phyloP scores from a whole-genome alignment of 257 asterid genomes.

The Rubia yunnanensis region DNA sequence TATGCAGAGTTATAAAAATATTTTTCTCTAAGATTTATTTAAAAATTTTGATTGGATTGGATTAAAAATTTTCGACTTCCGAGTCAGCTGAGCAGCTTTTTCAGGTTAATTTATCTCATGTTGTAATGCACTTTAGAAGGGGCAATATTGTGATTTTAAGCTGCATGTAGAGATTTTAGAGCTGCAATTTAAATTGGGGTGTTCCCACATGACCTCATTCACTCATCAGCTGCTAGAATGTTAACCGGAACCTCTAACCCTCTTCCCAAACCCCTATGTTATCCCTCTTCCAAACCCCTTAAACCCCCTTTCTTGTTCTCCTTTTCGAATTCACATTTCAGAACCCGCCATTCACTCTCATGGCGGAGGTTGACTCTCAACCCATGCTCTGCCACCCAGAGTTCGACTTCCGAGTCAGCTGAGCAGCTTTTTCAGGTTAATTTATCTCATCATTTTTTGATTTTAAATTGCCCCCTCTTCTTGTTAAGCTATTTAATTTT shows the following conservation, averaged over 20 bases:
- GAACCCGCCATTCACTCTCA: slow-evolving; percentile 1
- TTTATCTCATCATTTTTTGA: slow-evolving; percentile 10
- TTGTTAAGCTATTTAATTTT: background rate
- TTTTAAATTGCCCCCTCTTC: background rate
- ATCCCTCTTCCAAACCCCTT: slow-evolving; percentile 3
- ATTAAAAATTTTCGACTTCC: slow-evolving; percentile 33
- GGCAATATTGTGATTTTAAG: slow-evolving; percentile 8
- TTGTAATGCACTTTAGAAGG: no score
- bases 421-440: slow-evolving; percentile 37
- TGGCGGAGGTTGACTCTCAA: slow-evolving; percentile 21
- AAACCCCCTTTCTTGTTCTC: slow-evolving; percentile 12
- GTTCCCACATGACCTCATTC: background rate
- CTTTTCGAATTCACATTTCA: slow-evolving; percentile 5
- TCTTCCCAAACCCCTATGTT: slow-evolving; percentile 2
- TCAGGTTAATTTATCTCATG: slow-evolving; percentile 12
- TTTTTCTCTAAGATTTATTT: no score
- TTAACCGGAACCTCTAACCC: slow-evolving; percentile 2
- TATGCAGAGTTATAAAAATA: no score
- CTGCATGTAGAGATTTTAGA: no score
- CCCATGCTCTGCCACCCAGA: slow-evolving; percentile 31
- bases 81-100: slow-evolving; percentile 50
- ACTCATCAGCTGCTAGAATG: slow-evolving; percentile 5
- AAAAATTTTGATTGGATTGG: no score
- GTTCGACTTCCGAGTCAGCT: slow-evolving; percentile 38
- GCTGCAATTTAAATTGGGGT: background rate